These are phyloP conservation scores for Adiantum capillusveneris DNA, from an alignment of 75 land plant genomes.

Conservation along the genomic window DNA sequence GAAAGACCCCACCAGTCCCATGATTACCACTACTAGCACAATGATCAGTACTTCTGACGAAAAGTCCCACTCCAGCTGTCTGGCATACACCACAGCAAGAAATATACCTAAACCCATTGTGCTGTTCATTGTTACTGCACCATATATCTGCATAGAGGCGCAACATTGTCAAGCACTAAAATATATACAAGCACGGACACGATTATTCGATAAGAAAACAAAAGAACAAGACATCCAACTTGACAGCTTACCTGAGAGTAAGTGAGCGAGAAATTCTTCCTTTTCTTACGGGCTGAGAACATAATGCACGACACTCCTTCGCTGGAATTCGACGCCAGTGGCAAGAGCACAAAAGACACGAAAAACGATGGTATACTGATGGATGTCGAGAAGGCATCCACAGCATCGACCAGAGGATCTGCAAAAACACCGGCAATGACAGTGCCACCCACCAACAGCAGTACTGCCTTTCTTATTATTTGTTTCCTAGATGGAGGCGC, in stretches of 20 bases:
- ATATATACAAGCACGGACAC: no score
- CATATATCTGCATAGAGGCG: slow-evolving; percentile 75
- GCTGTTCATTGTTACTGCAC: slow-evolving; percentile 91
- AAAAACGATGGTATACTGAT: slow-evolving; percentile 87
- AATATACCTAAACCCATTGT: slow-evolving; percentile 75
- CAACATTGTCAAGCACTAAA: background rate
- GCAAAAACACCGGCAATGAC: slow-evolving; percentile 74
- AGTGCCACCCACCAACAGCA: slow-evolving; percentile 67
- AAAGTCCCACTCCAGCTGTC: slow-evolving; percentile 81
- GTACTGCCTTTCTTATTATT: slow-evolving; percentile 38
- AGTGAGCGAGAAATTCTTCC: slow-evolving; percentile 64
- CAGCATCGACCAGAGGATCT: slow-evolving; percentile 88
- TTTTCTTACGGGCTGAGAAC: slow-evolving; percentile 57
- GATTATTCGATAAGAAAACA: no score
- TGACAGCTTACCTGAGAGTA: slow-evolving; percentile 64
- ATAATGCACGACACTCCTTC: slow-evolving; percentile 81
- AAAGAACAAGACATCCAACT: no score
- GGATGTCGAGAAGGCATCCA: slow-evolving; percentile 74
- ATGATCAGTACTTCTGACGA: slow-evolving; percentile 81
- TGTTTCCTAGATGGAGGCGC: slow-evolving; percentile 8
- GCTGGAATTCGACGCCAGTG: slow-evolving; percentile 88
- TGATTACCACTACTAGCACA: slow-evolving; percentile 51
- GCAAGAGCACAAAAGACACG: slow-evolving; percentile 82
- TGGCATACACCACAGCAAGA: slow-evolving; percentile 65
- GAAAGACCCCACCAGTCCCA: slow-evolving; percentile 68